Conservation (phyloP, 192 early-diverging fungal genomes). For the Entomortierella lignicola region DNA sequence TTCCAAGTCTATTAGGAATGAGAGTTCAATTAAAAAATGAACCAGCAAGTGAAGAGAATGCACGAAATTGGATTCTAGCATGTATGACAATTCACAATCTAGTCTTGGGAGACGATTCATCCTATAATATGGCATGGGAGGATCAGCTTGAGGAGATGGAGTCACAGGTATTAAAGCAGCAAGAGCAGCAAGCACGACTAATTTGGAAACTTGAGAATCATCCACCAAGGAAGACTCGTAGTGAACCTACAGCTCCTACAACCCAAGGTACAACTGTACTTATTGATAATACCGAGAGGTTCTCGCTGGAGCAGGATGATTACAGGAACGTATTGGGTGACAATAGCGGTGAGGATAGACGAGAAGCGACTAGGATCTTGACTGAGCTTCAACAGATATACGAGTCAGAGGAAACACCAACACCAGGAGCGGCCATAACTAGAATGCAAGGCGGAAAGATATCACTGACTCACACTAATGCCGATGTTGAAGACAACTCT, state of each 20-base stretch:
- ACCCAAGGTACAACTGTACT: no score
- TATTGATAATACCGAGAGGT: no score
- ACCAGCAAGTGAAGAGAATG: conserved; percentile 7
- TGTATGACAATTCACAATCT: conserved; percentile 45
- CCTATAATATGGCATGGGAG: conserved; percentile 27
- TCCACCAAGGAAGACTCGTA: conserved; percentile 1
- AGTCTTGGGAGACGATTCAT: conserved; percentile 30
- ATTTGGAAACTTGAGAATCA: conserved; percentile 17
- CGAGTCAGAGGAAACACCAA: background rate
- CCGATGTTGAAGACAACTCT: no score
- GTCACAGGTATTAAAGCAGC: conserved; percentile 8
- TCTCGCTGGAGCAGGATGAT: background rate
- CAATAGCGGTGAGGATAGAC: background rate
- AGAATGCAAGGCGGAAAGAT: no score
- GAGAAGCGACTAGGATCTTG: background rate
- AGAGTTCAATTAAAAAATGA: conserved; percentile 38
- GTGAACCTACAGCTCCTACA: background rate
- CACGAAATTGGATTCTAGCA: conserved; percentile 24
- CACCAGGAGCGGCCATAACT: background rate
- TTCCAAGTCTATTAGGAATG: conserved; percentile 45
- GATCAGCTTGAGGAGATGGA: conserved; percentile 20
- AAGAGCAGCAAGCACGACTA: conserved; percentile 16
- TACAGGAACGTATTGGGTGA: background rate
- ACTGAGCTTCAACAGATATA: background rate
- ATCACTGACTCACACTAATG: no score